A percentile compares a stretch with the other conserved stretches of the same genome.
These are phyloP conservation scores for Cyclospora cayetanensis DNA, from an alignment of 169 alveolate genomes.

Conservation along the genomic window DNA sequence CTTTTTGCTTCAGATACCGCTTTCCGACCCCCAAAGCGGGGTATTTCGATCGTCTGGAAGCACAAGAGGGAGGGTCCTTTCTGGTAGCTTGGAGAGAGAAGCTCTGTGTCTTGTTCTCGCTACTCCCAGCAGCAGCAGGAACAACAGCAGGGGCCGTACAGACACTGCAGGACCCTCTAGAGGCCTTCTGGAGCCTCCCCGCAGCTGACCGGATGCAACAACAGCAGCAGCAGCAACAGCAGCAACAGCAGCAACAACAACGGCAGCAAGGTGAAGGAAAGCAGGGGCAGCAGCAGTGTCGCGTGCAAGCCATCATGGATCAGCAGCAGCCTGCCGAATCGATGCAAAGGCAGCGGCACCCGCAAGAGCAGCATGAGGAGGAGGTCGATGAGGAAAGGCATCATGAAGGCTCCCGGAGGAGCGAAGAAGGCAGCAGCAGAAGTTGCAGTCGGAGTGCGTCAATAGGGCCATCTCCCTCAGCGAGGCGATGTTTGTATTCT, in stretches of 20 bases:
- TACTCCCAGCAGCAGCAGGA: neutral
- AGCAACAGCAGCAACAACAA: slow-evolving; percentile 24
- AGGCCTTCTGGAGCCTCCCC: slow-evolving; percentile 31
- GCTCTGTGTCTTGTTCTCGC: neutral
- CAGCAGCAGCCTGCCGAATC: neutral
- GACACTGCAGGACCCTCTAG: neutral
- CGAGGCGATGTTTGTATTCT: neutral
- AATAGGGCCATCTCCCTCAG: neutral
- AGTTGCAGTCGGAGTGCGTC: neutral
- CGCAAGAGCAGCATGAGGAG: neutral
- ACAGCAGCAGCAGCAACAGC: slow-evolving; percentile 48
- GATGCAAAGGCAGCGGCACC: neutral
- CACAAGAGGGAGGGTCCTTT: slow-evolving; percentile 46
- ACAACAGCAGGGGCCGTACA: slow-evolving; percentile 34
- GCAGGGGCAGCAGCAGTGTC: neutral
- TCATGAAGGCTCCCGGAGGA: neutral
- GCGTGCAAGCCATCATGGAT: neutral
- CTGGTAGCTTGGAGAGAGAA: slow-evolving; percentile 65
- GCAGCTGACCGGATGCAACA: neutral
- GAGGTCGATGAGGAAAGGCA: neutral
- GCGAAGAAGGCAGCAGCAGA: neutral
- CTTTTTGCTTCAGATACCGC: slow-evolving; percentile 19
- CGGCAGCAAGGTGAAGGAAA: neutral
- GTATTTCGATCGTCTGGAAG: slow-evolving; percentile 29
- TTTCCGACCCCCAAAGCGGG: slow-evolving; percentile 18